phyloP scores from a whole-genome alignment of 2,329 filamentous ascomycete species.

The Beauveria asiatica region DNA sequence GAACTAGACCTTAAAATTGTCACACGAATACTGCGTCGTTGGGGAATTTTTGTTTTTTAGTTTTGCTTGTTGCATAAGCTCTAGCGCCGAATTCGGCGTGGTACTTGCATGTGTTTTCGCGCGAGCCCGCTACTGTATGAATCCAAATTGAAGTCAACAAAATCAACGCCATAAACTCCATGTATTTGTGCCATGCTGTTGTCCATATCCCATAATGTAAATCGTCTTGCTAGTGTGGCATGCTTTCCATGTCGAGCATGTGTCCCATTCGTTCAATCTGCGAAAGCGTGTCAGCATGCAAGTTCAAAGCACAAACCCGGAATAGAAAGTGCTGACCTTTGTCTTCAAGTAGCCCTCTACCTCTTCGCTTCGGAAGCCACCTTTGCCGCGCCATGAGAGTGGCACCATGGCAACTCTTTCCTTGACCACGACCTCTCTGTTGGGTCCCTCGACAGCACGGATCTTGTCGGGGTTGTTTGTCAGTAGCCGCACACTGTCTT shows the following conservation, averaged over 20 bases:
- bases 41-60: too few relatives aligned
- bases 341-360: conserved; percentile 91
- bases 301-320: not conserved
- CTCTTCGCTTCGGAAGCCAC: conserved; percentile 78
- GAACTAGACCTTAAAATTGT: not conserved
- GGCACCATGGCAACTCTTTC: conserved; percentile 95
- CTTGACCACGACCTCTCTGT: conserved; percentile 75
- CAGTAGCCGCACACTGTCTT: conserved; percentile 68
- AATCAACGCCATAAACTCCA: conserved; percentile 7
- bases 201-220: not conserved
- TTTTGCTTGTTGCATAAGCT: not conserved
- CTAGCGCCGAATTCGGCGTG: not conserved
- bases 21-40: not conserved
- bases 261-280: conserved; percentile 86
- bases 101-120: not conserved
- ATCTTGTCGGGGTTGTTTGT: conserved; percentile 99
- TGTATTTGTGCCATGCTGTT: conserved; percentile 12
- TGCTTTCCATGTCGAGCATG: conserved; percentile 52
- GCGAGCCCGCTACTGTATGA: not conserved
- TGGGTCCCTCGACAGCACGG: conserved; percentile 83
- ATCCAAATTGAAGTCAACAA: not conserved
- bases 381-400: conserved; percentile 78
- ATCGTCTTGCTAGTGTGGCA: conserved; percentile 5
- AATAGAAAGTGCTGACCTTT: conserved; percentile 52
- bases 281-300: conserved; percentile 15